Evolutionary conservation across 1,139 yeast genomes (phyloP), one percentile per base, ranked within the genome.

Genomic region (Sporopachydermia cereana): DNA sequence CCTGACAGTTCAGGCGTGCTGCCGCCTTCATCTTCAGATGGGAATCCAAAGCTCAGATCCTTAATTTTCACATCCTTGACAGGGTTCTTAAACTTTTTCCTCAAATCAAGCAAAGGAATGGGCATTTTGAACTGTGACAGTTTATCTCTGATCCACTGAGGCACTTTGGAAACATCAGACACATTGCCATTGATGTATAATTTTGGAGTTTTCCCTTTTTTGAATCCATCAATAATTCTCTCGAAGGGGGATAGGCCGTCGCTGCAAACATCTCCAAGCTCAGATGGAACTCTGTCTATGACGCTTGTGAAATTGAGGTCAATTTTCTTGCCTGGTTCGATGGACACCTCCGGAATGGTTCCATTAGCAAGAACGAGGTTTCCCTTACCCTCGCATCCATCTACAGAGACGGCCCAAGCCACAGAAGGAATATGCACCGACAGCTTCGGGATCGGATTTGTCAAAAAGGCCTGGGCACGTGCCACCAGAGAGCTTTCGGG

Each of bases 241-340:
- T 54, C 54, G 4, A 54, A n/a, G 14, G 57, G 54, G 4, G 57
- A 53, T 2, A 51, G 5, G 1, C 56, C 54, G 52, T 49, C 50
- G 2, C 14, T 14, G 24, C 57, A 54, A 5, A 36, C 36, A 17
- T 36, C 47, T 12, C 43, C 42, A 3, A 48, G 24, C 9, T 44
- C 43, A 5, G 30, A 16, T 17, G 43, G 43, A 4, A 41, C 30
- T 4, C 18, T 18, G 29, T 41, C 36, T 5, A 41, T 20, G 16
- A 41, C n/a, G 22, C 22, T 34, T 5, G 39, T 12, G 9, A 34
- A 21, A 20, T 34, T 34, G 20, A 34, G n/a, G 22, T 34, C 39
- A n/a, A 34, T 34, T 34, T 34, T 34, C 39, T 34, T 34, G 12
- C 39, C 39, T 7, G 39, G 39, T n/a, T 34, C 39, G 5, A 34